Percentiles rank a stretch among this genome's conserved stretches.
These are phyloP conservation scores for Alternaria solani DNA, from an alignment of 2,329 filamentous ascomycete genomes.

Conservation along the genomic window DNA sequence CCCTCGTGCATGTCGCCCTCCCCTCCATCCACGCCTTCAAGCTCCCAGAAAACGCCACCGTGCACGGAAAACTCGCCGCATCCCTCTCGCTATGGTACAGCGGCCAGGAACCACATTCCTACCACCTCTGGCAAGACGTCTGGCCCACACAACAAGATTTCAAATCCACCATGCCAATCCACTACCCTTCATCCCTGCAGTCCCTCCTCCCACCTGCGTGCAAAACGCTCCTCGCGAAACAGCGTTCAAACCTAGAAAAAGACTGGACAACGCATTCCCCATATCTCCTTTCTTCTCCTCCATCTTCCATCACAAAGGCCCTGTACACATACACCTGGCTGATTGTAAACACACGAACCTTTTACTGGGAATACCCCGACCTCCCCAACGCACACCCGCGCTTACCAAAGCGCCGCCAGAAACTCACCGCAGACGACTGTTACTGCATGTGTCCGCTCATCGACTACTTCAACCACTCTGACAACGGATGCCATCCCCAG, in stretches of 20 bases:
- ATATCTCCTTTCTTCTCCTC: conserved; percentile 54
- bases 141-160: conserved; percentile 73
- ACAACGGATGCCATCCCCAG: conserved; percentile 60
- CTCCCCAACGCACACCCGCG: conserved; percentile 51
- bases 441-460: conserved; percentile 76
- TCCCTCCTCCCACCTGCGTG: conserved; percentile 50
- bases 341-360: conserved; percentile 67
- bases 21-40: conserved; percentile 58
- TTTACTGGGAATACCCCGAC: conserved; percentile 62
- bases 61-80: conserved; percentile 77
- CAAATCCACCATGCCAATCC: conserved; percentile 63
- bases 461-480: conserved; percentile 72
- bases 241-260: conserved; percentile 61
- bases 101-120: conserved; percentile 53
- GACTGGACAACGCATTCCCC: conserved; percentile 59
- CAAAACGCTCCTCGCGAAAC: conserved; percentile 60
- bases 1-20: conserved; percentile 71
- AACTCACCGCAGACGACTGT: conserved; percentile 61
- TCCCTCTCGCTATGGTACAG: conserved; percentile 63
- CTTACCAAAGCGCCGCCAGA: conserved; percentile 53
- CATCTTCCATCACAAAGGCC: conserved; percentile 50
- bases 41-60: conserved; percentile 64
- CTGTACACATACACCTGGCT: conserved; percentile 66
- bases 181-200: conserved; percentile 59
- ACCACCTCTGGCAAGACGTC: conserved; percentile 68